Percentiles rank a stretch among this genome's conserved stretches.
Conservation (phyloP, 1,284 basidiomycete species). For the Cronartium quercuum region DNA sequence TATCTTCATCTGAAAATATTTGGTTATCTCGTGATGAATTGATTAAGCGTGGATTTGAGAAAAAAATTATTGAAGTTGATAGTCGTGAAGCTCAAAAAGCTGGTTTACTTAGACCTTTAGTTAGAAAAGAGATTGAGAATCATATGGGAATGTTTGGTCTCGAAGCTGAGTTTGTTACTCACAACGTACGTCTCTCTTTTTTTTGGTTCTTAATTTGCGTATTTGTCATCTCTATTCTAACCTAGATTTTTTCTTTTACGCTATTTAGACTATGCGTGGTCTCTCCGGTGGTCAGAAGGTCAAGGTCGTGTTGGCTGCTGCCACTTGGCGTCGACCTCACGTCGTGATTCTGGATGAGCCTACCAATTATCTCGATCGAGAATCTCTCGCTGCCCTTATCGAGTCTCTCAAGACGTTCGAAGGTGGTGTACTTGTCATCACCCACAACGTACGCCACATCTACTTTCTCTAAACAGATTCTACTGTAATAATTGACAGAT, state of each 20-base stretch:
- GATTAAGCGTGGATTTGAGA: constrained; percentile 94
- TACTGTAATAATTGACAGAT: neutral
- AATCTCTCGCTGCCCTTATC: constrained; percentile 92
- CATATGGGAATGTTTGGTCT: constrained; percentile 96
- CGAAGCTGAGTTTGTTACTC: constrained; percentile 90
- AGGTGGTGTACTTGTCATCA: constrained; percentile 93
- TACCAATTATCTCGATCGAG: constrained; percentile 89
- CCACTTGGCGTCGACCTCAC: constrained; percentile 97
- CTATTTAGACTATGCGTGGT: constrained; percentile 66
- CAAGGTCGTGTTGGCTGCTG: constrained; percentile 97
- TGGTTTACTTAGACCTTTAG: constrained; percentile 88
- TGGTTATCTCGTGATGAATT: constrained; percentile 95
- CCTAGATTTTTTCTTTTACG: neutral
- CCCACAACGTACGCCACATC: constrained; percentile 60
- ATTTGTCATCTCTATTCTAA: neutral
- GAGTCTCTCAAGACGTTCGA: constrained; percentile 92
- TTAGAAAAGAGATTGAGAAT: constrained; percentile 95
- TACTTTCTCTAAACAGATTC: neutral
- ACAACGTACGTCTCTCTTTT: constrained; percentile 52
- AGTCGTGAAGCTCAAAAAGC: constrained; percentile 94
- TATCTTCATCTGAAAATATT: constrained; percentile 90
- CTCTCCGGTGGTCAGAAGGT: constrained; percentile 99
- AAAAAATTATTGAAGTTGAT: constrained; percentile 81
- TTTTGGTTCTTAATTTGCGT: too few relatives aligned
- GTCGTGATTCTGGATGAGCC: constrained; percentile 93